Percentiles rank a stretch among this genome's conserved stretches.
These are phyloP conservation scores for Neofusicoccum umdonicola DNA, from an alignment of 2,329 filamentous ascomycete species.

Conservation along the genomic window DNA sequence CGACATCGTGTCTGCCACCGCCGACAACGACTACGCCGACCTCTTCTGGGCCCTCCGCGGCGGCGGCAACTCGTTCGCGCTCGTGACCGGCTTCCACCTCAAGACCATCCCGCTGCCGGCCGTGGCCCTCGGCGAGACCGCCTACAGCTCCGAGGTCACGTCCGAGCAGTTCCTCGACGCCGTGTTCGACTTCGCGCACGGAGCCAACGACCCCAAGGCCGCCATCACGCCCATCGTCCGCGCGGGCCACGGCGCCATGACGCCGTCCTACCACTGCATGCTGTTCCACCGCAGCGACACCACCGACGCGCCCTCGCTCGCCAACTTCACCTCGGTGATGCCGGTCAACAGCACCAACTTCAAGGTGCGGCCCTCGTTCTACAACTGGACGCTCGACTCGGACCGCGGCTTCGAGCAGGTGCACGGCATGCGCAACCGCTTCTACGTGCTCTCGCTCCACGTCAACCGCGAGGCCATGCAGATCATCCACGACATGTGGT, in stretches of 20 bases:
- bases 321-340: conserved; percentile 18
- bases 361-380: conserved; percentile 17
- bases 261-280: conserved; percentile 21
- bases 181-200: conserved; percentile 20
- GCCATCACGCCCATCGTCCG: conserved; percentile 23
- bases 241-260: conserved; percentile 22
- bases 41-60: conserved; percentile 34
- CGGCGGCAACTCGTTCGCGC: conserved; percentile 27
- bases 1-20: conserved; percentile 24
- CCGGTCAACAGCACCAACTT: conserved; percentile 19
- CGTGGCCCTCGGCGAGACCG: conserved; percentile 23
- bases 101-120: conserved; percentile 22
- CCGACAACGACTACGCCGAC: conserved; percentile 26
- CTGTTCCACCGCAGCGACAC: conserved; percentile 24
- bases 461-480: conserved; percentile 19
- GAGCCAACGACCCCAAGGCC: conserved; percentile 19
- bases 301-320: conserved; percentile 19
- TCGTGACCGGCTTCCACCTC: conserved; percentile 27
- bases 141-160: conserved; percentile 15
- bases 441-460: conserved; percentile 21
- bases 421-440: conserved; percentile 22
- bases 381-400: conserved; percentile 20
- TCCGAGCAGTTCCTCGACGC: conserved; percentile 21
- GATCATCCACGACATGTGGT: conserved; percentile 24
- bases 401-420: conserved; percentile 6